These are phyloP conservation scores for Raphidocelis subcapitata DNA, from an alignment of 139 green algal species.

Conservation along the genomic window DNA sequence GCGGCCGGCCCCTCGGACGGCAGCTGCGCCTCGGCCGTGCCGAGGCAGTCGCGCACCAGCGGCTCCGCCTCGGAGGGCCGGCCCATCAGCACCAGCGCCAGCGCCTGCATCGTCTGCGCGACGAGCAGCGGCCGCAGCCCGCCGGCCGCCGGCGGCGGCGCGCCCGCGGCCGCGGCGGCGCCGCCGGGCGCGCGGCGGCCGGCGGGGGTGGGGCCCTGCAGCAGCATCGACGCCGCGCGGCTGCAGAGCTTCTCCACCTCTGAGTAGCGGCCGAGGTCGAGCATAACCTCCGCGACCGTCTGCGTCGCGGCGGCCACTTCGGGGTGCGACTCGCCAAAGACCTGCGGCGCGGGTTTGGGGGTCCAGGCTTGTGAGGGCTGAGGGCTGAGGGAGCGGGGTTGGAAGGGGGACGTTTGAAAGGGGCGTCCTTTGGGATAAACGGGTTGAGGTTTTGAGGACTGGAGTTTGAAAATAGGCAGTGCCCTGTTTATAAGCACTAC, in stretches of 20 bases:
- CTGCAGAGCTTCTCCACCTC: slow-evolving; percentile 24
- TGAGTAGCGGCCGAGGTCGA: slow-evolving; percentile 22
- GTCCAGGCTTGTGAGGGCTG: too few species aligned
- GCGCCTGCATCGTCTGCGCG: slow-evolving; percentile 21
- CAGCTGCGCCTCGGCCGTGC: not conserved
- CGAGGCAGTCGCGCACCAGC: slow-evolving; percentile 16
- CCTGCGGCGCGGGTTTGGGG: too few species aligned
- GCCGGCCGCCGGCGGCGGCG: too few species aligned
- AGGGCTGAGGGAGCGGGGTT: too few species aligned
- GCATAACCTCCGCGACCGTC: slow-evolving; percentile 28
- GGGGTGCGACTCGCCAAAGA: slow-evolving; percentile 16
- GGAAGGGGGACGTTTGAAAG: too few species aligned
- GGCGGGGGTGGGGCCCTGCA: not conserved
- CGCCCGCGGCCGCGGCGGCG: too few species aligned
- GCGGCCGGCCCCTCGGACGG: not conserved
- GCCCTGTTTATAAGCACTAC: too few species aligned
- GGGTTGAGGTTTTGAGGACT: too few species aligned
- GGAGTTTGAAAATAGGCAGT: too few species aligned
- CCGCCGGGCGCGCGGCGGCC: too few species aligned
- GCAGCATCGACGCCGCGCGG: slow-evolving; percentile 19
- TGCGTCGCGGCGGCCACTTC: slow-evolving; percentile 23
- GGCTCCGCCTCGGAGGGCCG: slow-evolving; percentile 16
- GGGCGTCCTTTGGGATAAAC: too few species aligned
- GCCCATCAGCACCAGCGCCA: slow-evolving; percentile 18
- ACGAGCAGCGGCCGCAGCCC: not conserved